Conservation (phyloP, 1,139 yeast genomes). For the Geotrichum cucujoidarum region DNA sequence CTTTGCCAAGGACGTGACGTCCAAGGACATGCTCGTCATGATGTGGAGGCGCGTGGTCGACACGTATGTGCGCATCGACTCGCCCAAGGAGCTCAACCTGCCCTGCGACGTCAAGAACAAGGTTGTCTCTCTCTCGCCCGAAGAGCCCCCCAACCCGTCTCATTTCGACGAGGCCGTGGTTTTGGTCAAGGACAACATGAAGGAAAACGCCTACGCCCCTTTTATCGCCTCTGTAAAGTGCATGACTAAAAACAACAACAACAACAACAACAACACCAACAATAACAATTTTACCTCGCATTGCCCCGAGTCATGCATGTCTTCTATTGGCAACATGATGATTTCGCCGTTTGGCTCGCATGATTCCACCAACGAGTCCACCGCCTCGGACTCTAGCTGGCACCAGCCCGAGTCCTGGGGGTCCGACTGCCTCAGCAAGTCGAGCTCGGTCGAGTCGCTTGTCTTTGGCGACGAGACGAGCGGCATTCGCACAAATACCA, state of each 20-base stretch:
- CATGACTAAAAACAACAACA: neutral
- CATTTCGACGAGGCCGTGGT: constrained; percentile 27
- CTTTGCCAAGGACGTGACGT: neutral
- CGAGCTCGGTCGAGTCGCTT: constrained; percentile 14
- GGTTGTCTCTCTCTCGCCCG: constrained; percentile 19
- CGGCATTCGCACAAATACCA: neutral
- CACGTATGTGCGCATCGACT: constrained; percentile 30
- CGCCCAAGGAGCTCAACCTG: constrained; percentile 36
- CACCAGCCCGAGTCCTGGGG: constrained; percentile 19
- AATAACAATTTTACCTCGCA: neutral
- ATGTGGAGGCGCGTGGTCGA: constrained; percentile 34
- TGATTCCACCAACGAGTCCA: constrained; percentile 5
- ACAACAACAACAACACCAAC: neutral
- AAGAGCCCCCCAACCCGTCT: constrained; percentile 27
- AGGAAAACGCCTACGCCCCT: constrained; percentile 31
- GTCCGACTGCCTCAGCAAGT: constrained; percentile 9
- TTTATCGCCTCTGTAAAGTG: constrained; percentile 22
- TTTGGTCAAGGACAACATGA: constrained; percentile 33
- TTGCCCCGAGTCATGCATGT: constrained; percentile 6
- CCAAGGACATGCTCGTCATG: constrained; percentile 12
- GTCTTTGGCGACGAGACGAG: constrained; percentile 12
- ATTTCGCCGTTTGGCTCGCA: constrained; percentile 9
- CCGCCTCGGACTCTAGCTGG: constrained; percentile 14
- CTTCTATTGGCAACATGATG: neutral
- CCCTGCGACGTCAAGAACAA: constrained; percentile 30